These are phyloP conservation scores for Trichoderma asperelloides DNA, from an alignment of 495 filamentous ascomycete species.

Conservation along the genomic window DNA sequence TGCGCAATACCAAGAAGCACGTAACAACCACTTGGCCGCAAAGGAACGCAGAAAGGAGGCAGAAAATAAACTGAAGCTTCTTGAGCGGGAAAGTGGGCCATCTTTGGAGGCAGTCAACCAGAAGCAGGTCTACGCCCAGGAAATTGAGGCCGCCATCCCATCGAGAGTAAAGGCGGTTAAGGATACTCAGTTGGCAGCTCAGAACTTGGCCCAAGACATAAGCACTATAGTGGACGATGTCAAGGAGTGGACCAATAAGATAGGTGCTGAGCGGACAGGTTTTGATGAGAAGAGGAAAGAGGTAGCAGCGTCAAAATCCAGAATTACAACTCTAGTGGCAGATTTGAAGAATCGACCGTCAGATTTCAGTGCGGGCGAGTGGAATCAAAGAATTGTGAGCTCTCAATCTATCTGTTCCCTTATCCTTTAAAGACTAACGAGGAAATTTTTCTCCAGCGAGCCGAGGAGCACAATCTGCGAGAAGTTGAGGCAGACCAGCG, in stretches of 20 bases:
- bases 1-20: constrained; percentile 47
- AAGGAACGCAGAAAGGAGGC: constrained; percentile 40
- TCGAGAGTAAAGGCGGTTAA: constrained; percentile 14
- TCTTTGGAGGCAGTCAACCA: constrained; percentile 52
- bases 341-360: constrained; percentile 35
- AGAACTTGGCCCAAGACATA: constrained; percentile 21
- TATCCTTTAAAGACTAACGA: background rate
- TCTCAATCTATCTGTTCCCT: background rate
- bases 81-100: constrained; percentile 58
- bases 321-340: constrained; percentile 35
- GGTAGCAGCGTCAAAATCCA: constrained; percentile 30
- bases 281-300: constrained; percentile 45
- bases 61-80: constrained; percentile 39
- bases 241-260: constrained; percentile 44
- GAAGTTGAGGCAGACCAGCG: constrained; percentile 33
- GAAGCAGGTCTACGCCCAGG: constrained; percentile 52
- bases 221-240: constrained; percentile 43
- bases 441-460: constrained; percentile 15
- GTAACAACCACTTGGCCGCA: constrained; percentile 31
- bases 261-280: constrained; percentile 48
- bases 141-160: constrained; percentile 20
- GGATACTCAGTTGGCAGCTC: constrained; percentile 15
- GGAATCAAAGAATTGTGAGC: constrained; percentile 48
- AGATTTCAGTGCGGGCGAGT: constrained; percentile 40
- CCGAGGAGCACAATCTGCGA: constrained; percentile 36